Conservation (phyloP, 805 yeast species). For the Priceomyces medius region DNA sequence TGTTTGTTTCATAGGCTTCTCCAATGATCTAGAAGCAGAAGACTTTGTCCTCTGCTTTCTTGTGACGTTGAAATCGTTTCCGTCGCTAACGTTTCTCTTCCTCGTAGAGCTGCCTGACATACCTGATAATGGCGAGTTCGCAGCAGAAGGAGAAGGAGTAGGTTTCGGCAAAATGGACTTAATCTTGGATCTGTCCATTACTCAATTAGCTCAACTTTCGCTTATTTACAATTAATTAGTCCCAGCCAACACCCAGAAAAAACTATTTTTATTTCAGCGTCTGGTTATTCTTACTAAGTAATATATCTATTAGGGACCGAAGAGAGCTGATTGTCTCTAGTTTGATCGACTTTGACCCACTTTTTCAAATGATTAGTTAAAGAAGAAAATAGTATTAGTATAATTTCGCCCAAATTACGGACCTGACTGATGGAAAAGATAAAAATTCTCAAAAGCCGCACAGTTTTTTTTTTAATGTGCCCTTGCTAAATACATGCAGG, state of each 20-base stretch:
- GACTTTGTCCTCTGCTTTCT: slow-evolving; percentile 6
- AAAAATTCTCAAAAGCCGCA: slow-evolving; percentile 18
- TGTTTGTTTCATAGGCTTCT: slow-evolving; percentile 25
- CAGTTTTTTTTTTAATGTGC: background rate
- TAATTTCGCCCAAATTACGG: slow-evolving; percentile 4
- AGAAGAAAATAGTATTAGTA: background rate
- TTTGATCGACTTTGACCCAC: background rate
- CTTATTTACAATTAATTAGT: background rate
- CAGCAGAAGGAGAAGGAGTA: slow-evolving; percentile 17
- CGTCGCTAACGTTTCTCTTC: slow-evolving; percentile 2
- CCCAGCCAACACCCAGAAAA: background rate
- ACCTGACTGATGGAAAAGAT: slow-evolving; percentile 32
- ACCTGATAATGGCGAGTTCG: slow-evolving; percentile 1
- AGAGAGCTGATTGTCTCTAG: background rate
- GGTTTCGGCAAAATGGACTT: slow-evolving; percentile 46
- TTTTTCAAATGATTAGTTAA: background rate
- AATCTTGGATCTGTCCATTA: slow-evolving; percentile 39
- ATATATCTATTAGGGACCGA: background rate
- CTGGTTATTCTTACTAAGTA: background rate
- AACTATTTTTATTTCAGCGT: background rate
- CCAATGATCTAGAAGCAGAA: slow-evolving; percentile 4
- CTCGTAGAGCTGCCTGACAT: background rate
- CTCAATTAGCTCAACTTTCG: background rate
- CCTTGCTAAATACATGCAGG: too few relatives aligned
- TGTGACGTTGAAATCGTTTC: slow-evolving; percentile 1